Percentiles rank a stretch among this genome's conserved stretches.
These are phyloP conservation scores for Scheffersomyces ergatensis DNA, from an alignment of 805 yeast species.

Conservation along the genomic window DNA sequence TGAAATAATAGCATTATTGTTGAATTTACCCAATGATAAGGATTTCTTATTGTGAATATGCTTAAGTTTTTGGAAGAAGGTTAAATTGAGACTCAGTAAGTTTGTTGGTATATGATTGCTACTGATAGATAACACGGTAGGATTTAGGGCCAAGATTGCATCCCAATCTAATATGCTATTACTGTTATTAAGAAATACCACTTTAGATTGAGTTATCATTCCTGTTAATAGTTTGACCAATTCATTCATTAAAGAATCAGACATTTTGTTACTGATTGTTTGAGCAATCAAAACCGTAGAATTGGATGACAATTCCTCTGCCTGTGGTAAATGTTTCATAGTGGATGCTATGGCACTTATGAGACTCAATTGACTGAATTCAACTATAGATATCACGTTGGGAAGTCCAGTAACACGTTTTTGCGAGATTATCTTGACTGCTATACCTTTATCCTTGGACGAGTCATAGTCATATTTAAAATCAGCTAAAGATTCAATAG, in stretches of 20 bases:
- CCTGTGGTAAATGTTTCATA: slow-evolving; percentile 44
- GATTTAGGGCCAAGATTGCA: slow-evolving; percentile 12
- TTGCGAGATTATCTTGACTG: slow-evolving; percentile 22
- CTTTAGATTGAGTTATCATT: slow-evolving; percentile 29
- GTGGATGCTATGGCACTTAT: slow-evolving; percentile 54
- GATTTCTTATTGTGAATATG: too few species aligned
- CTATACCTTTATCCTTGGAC: slow-evolving; percentile 36
- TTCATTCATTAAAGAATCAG: slow-evolving; percentile 16
- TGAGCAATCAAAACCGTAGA: slow-evolving; percentile 20
- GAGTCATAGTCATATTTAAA: slow-evolving; percentile 29
- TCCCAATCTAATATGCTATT: slow-evolving; percentile 9
- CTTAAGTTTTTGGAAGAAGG: too few species aligned
- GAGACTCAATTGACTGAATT: slow-evolving; percentile 50
- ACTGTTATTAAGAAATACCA: slow-evolving; percentile 10
- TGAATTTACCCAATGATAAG: neutral
- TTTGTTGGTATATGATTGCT: slow-evolving; percentile 7
- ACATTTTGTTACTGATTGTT: neutral
- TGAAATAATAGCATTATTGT: neutral
- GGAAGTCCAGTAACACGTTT: slow-evolving; percentile 5
- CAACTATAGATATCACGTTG: slow-evolving; percentile 9
- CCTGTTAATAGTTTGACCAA: slow-evolving; percentile 39
- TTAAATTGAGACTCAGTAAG: too few species aligned
- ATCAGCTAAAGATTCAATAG: neutral
- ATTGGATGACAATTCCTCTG: slow-evolving; percentile 26
- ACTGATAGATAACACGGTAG: slow-evolving; percentile 27